A percentile compares a stretch with the other conserved stretches of the same genome.
Evolutionary conservation across 768 basidiomycete genomes (phyloP).

Genomic region (Auricularia sp.): DNA sequence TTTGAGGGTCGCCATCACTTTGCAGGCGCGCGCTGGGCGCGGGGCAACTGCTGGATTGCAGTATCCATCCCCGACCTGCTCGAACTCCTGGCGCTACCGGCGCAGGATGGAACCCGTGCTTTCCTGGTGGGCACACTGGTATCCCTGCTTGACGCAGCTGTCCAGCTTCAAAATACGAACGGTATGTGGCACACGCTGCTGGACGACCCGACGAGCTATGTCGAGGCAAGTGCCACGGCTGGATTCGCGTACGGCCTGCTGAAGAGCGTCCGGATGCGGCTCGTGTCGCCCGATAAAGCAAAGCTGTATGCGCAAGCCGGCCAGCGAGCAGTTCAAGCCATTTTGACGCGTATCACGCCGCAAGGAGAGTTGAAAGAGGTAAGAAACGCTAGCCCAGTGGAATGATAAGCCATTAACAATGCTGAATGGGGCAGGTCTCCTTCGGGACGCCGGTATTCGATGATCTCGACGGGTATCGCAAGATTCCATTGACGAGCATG

Average conservation of each 20-base stretch:
- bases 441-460: constrained; percentile 46
- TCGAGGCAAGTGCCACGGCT: constrained; percentile 39
- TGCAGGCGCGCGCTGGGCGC: constrained; percentile 38
- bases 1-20: constrained; percentile 38
- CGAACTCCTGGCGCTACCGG: constrained; percentile 31
- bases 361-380: constrained; percentile 29
- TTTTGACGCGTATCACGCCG: constrained; percentile 34
- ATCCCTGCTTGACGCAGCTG: constrained; percentile 39
- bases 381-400: not conserved
- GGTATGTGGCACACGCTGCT: constrained; percentile 49
- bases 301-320: constrained; percentile 28
- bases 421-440: constrained; percentile 25
- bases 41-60: constrained; percentile 48
- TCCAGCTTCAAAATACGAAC: constrained; percentile 34
- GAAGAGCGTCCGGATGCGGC: constrained; percentile 32
- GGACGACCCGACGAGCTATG: constrained; percentile 39
- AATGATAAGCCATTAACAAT: not conserved
- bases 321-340: constrained; percentile 31
- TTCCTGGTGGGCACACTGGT: constrained; percentile 31
- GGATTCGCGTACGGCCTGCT: constrained; percentile 40
- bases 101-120: constrained; percentile 31
- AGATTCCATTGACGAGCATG: constrained; percentile 45
- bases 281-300: constrained; percentile 27
- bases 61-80: constrained; percentile 39
- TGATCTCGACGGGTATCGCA: constrained; percentile 36